Evolutionary conservation across 345 rosid genomes (phyloP).

Genomic region (Eucalyptus regnans): DNA sequence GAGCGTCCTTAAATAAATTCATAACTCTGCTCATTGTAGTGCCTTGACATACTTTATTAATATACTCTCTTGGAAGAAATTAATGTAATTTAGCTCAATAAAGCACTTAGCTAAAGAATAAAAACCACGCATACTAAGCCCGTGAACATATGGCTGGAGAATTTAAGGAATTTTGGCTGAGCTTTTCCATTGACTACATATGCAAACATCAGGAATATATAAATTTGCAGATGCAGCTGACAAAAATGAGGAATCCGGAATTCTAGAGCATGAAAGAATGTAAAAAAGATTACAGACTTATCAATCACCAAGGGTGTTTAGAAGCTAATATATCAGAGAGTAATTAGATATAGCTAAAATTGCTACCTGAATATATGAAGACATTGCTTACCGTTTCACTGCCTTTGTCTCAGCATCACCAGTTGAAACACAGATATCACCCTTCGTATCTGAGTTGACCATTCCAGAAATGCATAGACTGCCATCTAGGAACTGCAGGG

Average conservation of each 20-base stretch:
- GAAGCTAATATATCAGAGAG: not conserved
- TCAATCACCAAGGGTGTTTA: not conserved
- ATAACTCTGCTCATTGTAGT: not conserved
- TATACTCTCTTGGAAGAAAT: not conserved
- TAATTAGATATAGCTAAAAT: not conserved
- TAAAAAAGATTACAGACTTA: not conserved
- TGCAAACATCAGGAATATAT: not conserved
- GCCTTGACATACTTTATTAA: not conserved
- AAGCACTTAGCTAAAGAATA: not conserved
- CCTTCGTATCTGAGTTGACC: constrained; percentile 3
- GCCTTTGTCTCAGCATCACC: constrained; percentile 21
- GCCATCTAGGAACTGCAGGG: constrained; percentile 25
- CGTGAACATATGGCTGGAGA: not conserved
- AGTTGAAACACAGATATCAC: constrained; percentile 5
- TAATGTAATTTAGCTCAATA: not conserved
- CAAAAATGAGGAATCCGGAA: not conserved
- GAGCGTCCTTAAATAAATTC: not conserved
- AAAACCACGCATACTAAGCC: not conserved
- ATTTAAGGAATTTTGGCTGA: not conserved
- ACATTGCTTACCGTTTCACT: constrained; percentile 28
- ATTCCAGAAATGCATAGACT: constrained; percentile 20
- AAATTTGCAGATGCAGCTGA: not conserved
- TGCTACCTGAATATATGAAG: not conserved
- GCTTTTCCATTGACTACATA: not conserved
- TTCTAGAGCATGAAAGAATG: not conserved